These are phyloP conservation scores for Potentilla sterilis DNA, from an alignment of 306 rosid species.

Conservation along the genomic window DNA sequence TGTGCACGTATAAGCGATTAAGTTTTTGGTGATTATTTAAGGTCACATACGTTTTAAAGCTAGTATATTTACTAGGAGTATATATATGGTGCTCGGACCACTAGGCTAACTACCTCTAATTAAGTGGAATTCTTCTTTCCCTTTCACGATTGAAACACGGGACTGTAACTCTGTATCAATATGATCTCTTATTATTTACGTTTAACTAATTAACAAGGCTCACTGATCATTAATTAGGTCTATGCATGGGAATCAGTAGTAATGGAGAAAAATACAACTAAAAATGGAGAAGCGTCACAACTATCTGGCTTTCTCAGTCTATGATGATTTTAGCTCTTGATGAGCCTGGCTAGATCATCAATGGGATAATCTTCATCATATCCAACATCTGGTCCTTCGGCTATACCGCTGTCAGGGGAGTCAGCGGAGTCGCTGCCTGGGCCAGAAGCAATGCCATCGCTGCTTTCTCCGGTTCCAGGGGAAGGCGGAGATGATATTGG, in stretches of 20 bases:
- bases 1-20: no score
- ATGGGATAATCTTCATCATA: slow-evolving; percentile 11
- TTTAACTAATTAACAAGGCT: background rate
- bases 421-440: background rate
- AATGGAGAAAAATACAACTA: background rate
- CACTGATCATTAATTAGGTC: background rate
- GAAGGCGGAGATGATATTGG: slow-evolving; percentile 8
- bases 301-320: background rate
- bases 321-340: slow-evolving; percentile 5
- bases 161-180: background rate
- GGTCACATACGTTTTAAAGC: no score
- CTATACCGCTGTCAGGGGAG: background rate
- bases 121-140: background rate
- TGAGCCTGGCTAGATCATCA: slow-evolving; percentile 23
- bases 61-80: no score
- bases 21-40: no score
- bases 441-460: background rate
- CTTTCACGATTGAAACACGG: background rate
- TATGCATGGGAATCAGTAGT: background rate
- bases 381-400: background rate
- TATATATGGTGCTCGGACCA: no score
- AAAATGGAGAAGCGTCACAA: background rate
- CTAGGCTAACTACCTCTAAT: no score
- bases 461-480: background rate
- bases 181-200: background rate